A percentile compares a stretch with the other conserved stretches of the same genome.
phyloP scores from a whole-genome alignment of 1,284 basidiomycete genomes.

The Mycena sp. region DNA sequence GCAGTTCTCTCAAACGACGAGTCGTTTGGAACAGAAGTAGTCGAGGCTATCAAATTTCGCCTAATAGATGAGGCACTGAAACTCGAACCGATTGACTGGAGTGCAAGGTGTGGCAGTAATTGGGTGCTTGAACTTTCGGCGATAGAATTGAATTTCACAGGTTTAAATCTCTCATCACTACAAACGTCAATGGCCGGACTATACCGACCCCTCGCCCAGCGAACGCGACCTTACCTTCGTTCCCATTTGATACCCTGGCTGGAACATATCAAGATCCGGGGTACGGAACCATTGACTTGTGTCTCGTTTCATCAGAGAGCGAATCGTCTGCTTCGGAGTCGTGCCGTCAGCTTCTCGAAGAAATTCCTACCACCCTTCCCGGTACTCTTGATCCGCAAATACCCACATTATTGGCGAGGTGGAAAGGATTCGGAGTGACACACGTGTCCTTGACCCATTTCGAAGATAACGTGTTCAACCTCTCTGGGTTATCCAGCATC shows the following conservation, averaged over 20 bases:
- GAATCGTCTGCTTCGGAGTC: neutral
- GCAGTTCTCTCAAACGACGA: conserved; percentile 38
- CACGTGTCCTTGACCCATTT: conserved; percentile 11
- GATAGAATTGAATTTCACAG: neutral
- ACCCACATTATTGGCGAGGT: conserved; percentile 17
- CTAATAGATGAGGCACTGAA: conserved; percentile 32
- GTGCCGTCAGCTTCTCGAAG: neutral
- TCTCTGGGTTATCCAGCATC: conserved; percentile 2
- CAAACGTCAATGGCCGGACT: neutral
- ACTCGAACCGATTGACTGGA: conserved; percentile 36
- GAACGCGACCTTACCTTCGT: neutral
- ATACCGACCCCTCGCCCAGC: conserved; percentile 4
- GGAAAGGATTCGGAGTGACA: neutral
- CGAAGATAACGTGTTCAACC: conserved; percentile 13
- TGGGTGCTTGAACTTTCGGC: neutral
- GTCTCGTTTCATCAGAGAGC: neutral
- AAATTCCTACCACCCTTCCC: conserved; percentile 8
- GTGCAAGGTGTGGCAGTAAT: conserved; percentile 17
- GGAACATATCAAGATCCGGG: conserved; percentile 15
- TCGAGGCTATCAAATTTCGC: conserved; percentile 33
- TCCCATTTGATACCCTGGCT: neutral
- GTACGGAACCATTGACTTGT: conserved; percentile 18
- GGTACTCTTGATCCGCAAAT: neutral
- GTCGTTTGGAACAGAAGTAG: conserved; percentile 24
- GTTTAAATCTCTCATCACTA: neutral